Evolutionary conservation across 352 stramenopile genomes (phyloP), one percentile per base, ranked within the genome.

Genomic region (Peronospora farinosa): DNA sequence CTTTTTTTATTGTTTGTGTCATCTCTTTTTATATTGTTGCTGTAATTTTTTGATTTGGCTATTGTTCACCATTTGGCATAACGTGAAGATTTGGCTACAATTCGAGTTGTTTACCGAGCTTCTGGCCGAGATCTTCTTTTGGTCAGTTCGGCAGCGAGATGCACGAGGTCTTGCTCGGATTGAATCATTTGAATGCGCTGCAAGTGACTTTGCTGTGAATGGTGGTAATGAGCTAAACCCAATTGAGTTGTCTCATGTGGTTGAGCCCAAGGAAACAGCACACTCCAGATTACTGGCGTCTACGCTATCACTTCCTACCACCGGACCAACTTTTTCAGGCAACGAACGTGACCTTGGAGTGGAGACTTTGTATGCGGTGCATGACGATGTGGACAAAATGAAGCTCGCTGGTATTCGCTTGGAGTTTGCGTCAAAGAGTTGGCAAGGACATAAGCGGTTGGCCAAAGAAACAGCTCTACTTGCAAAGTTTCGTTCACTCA

Each of bases 41-140:
- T 27, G 5, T 21, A 3, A 21, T 27, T 27, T 27, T 5, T 23
- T 23, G 21, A 27, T 21, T 21, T 21, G 19, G 19, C 19, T 21
- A 3, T 21, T 21, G 19, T 3, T 21, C 19, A 21, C 19, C 19
- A 21, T 21, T 3, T 3, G 19, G 19, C 3, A 3, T 1, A 33
- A 33, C 28, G 7, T 33, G 28, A 5, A 89, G 78, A 86, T 87
- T 33, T 90, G 74, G 76, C 41, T 88, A 3, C 79, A 90, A 45
- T 90, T 90, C 39, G 71, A 88, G 41, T 33, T 84, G 16, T 90
- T 88, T 31, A 65, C 70, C 0, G 79, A 90, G 30, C 54, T 83
- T 21, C 37, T 88, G 10, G 77, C 76, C 0, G 79, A 87, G 27
- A 74, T 90, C 30, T 82, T 78, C 48, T 83, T 87, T 16, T 62